Base-by-base conservation (phyloP, 768 basidiomycete species). In the Xanthoconium stramineum region DNA sequence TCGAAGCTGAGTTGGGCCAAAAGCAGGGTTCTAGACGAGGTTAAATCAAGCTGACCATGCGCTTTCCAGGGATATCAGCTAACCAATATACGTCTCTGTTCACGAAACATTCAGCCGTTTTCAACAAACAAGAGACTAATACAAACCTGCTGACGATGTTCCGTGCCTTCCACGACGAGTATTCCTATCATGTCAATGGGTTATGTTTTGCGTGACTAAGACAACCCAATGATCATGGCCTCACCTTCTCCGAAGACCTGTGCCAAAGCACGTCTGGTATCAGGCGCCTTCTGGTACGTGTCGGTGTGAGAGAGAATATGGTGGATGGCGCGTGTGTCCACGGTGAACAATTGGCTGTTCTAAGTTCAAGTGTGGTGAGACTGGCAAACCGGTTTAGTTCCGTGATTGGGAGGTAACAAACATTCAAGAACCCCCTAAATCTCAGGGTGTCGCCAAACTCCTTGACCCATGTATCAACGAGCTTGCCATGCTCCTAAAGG, bases 291-390 rank as follows among this genome's bases (percentile, higher is more conserved):
- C 56, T 81, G 79, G 58, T 85, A 89, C 39, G 75, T 70, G 32
- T 78, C 67, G 29, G 71, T 72, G 53, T 87, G 83, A 57, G 78
- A 76, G 14, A 92, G 72, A 49, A 93, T 74, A 60, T 91, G 83
- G 42, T 79, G 77, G 36, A 91, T 38, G 0, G 87, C 88, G 29
- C 81, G 80, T 0, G 81, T 72, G 61, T 91, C 90, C 50, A 75
- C 66, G 0, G 85, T 88, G 65, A 77, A 78, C 11, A 89, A 67
- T 7, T 80, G 76, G n/a, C 68, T 52, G 7, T 54, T 45, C 75
- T 78, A 55, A 3, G 30, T 19, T 24, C 35, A 39, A 24, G 19
- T 35, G 35, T n/a, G 13, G n/a, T 7, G 20, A 44, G 12, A 30
- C 57, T 44, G 55, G 45, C 20, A 9, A 33, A 28, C 37, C 19